Evolutionary conservation across 306 rosid genomes (phyloP).

Genomic region (Lathyrus oleraceus): DNA sequence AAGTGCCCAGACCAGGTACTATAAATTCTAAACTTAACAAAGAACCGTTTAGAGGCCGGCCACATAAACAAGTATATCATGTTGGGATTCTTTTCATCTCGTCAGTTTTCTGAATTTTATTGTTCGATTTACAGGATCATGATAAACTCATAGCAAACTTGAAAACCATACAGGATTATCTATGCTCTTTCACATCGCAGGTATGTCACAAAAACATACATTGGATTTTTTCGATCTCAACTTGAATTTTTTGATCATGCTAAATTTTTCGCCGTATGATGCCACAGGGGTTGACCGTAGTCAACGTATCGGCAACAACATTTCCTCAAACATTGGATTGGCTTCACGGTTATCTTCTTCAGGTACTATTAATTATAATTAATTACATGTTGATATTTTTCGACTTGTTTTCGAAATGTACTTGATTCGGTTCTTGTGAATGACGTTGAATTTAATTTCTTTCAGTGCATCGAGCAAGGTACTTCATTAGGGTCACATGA

Average conservation of each 20-base stretch:
- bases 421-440: not conserved
- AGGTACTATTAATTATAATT: slow-evolving; percentile 48
- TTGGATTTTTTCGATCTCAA: not conserved
- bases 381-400: not conserved
- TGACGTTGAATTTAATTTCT: slow-evolving; percentile 29
- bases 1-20: slow-evolving; percentile 67
- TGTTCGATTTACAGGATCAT: slow-evolving; percentile 62
- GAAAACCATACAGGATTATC: slow-evolving; percentile 90
- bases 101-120: slow-evolving; percentile 19
- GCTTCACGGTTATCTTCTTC: slow-evolving; percentile 86
- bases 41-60: not conserved
- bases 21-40: not conserved
- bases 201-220: slow-evolving; percentile 41
- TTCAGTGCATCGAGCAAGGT: slow-evolving; percentile 56
- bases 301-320: slow-evolving; percentile 82
- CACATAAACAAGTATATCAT: not conserved
- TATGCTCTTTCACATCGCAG: slow-evolving; percentile 90
- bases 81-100: slow-evolving; percentile 16
- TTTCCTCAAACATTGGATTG: slow-evolving; percentile 92
- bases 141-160: slow-evolving; percentile 74
- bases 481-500: slow-evolving; percentile 37
- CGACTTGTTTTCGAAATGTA: not conserved
- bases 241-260: not conserved
- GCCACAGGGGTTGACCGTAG: slow-evolving; percentile 83
- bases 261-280: slow-evolving; percentile 19